Base-by-base conservation (phyloP, 805 yeast genomes). In the Maudiozyma saulgeensis region DNA sequence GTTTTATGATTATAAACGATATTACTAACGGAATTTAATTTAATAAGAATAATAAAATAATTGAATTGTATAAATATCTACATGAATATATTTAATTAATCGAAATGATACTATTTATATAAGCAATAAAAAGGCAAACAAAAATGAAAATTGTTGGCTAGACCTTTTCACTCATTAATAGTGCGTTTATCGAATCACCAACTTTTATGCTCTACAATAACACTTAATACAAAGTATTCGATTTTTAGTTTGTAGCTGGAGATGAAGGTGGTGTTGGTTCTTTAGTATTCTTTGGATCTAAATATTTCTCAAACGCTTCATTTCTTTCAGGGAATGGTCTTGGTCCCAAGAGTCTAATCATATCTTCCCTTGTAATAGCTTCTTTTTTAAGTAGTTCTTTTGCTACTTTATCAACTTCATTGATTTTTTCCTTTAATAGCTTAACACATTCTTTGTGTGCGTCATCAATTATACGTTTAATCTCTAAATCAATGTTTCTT, bases 321-420 rank as follows among this genome's bases (percentile, higher is more conserved):
- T 88, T 89, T 56, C 77, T 81, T 64, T 89, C 96, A 15, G 86
- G 83, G 75, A 84, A 93, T 11, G 96, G 96, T 56, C 99, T 78
- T 65, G 86, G 86, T 3, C 99, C 99, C 43, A 93, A 71, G 45
- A 93, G 66, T 50, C 91, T 76, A 50, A 90, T 81, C 95, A 93
- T 88, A 64, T 93, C 99, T 57, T 87, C 95, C 66, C 99, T 80
- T 3, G 96, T 88, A 25, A 93, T 78, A 26, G 88, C 95, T 67
- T 93, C 99, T 65, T 91, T 90, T 48, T 75, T 69, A 59, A 91
- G 74, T 55, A 93, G 73, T 61, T 86, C 89, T 66, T 90, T 82
- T 1, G 99, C 99, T 45, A 95, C 95, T 50, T 78, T 71, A 54
- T 81, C 90, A 38, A 93, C 90, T 53, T 85, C 91, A 12, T 74